These are phyloP conservation scores for Backusella morwellensis DNA, from an alignment of 192 early-diverging fungal species.

Conservation along the genomic window DNA sequence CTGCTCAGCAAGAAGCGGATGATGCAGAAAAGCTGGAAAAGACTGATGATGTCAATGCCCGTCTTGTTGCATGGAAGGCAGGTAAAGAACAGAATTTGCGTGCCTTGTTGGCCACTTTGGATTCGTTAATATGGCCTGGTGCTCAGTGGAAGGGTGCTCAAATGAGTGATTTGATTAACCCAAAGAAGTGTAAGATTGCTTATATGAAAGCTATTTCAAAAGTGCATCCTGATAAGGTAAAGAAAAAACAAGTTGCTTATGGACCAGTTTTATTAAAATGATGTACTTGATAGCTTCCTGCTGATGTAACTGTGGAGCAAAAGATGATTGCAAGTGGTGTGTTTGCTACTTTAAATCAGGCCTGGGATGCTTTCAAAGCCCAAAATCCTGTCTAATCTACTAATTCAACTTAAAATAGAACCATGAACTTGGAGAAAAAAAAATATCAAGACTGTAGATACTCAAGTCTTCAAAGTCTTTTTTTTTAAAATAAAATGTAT, in stretches of 20 bases:
- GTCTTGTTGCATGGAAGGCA: slow-evolving; percentile 72
- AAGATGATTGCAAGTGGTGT: slow-evolving; percentile 83
- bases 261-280: neutral
- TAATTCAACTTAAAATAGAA: neutral
- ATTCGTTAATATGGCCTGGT: slow-evolving; percentile 77
- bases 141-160: slow-evolving; percentile 70
- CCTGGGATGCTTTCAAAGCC: slow-evolving; percentile 90
- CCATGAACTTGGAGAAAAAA: neutral
- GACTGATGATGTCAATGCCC: slow-evolving; percentile 77
- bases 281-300: slow-evolving; percentile 41
- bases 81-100: slow-evolving; percentile 92
- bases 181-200: slow-evolving; percentile 82
- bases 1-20: slow-evolving; percentile 65
- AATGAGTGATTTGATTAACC: slow-evolving; percentile 83
- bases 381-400: slow-evolving; percentile 52
- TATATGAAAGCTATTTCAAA: slow-evolving; percentile 93
- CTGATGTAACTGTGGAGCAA: slow-evolving; percentile 69
- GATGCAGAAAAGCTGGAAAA: slow-evolving; percentile 74
- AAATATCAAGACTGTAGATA: neutral
- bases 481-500: neutral
- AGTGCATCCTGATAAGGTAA: slow-evolving; percentile 94
- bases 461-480: neutral
- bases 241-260: neutral
- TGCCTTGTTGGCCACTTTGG: slow-evolving; percentile 80
- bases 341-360: slow-evolving; percentile 87